phyloP scores from a whole-genome alignment of 75 land plant genomes.

The Selaginella moellendorffii region DNA sequence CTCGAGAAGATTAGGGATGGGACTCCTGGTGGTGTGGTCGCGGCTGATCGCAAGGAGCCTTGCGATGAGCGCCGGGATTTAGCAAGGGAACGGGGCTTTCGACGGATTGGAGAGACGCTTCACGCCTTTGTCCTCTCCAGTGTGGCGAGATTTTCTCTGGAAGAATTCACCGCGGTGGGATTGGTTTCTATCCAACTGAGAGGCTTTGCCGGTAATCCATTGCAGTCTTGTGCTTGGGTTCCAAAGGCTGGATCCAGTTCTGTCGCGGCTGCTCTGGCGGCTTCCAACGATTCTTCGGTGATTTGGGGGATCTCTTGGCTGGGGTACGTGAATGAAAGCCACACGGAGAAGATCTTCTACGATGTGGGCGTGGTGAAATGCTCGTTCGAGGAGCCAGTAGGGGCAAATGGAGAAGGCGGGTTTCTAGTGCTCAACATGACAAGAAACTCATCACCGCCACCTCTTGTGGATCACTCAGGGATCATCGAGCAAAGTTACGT shows the following conservation, averaged over 20 bases:
- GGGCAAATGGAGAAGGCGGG: conserved; percentile 13
- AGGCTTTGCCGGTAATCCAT: not conserved
- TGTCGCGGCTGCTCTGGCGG: not conserved
- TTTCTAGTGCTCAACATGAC: not conserved
- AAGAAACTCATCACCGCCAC: not conserved
- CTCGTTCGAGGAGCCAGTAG: conserved; percentile 2
- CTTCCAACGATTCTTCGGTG: not conserved
- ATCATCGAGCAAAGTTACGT: not conserved
- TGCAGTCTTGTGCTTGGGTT: not conserved
- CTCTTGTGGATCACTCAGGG: too few relatives aligned
- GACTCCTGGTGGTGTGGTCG: too few relatives aligned
- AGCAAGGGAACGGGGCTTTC: too few relatives aligned
- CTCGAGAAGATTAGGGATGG: not conserved
- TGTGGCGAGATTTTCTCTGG: not conserved
- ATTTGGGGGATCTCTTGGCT: not conserved
- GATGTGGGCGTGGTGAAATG: conserved; percentile 15
- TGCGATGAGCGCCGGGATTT: too few relatives aligned
- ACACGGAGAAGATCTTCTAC: not conserved
- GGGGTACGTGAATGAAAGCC: not conserved
- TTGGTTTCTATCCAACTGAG: not conserved
- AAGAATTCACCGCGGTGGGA: not conserved
- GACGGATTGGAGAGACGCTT: not conserved
- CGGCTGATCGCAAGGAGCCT: too few relatives aligned
- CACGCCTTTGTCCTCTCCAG: not conserved
- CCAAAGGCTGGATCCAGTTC: not conserved